Evolutionary conservation across 2,329 filamentous ascomycete species (phyloP), one percentile per base, ranked within the genome.

Genomic region (Pezicula radicicola): DNA sequence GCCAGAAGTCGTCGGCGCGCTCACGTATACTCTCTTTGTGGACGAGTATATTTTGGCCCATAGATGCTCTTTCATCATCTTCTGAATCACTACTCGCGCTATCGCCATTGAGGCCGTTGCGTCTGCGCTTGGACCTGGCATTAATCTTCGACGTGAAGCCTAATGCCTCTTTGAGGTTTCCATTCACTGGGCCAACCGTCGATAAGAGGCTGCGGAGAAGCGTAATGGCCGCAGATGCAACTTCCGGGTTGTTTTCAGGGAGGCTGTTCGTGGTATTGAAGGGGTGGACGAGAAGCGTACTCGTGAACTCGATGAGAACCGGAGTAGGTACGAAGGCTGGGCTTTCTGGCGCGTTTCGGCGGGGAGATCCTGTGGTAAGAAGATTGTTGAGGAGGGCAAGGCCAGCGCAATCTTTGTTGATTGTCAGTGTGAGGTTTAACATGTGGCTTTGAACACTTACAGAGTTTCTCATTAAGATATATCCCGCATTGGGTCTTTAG

Each of bases 1-100:
- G 81, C 91, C 94, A 99, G 63, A 97, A 95, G 65, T 96, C 90
- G 55, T 89, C 84, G 1, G 87, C 89, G n/a, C 82, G 80, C 15
- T 73, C 74, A 83, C 89, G 96, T 2, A 97, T 57, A 28, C 87
- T 86, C 41, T 83, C 77, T 13, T 79, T 73, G 47, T 81, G 80
- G 1, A 86, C 85, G 52, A 91, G 75, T 9, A 77, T 75, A 6
- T 81, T 77, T 40, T 76, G 73, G 9, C 30, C 30, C 35, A 91
- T 70, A 9, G 73, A 70, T 43, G 81, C 77, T 10, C 73, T 69
- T 6, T 75, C 72, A 9, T 74, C 72, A 8, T 74, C 67, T 9
- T 71, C 69, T 1, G 60, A 65, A 39, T 77, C 72, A 15, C 71
- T 72, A 18, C 70, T 66, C 19, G 70, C 71, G 25, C 66, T 70